Conservation (phyloP, 2,329 filamentous ascomycete genomes). For the Paraphaeosphaeria minitans region DNA sequence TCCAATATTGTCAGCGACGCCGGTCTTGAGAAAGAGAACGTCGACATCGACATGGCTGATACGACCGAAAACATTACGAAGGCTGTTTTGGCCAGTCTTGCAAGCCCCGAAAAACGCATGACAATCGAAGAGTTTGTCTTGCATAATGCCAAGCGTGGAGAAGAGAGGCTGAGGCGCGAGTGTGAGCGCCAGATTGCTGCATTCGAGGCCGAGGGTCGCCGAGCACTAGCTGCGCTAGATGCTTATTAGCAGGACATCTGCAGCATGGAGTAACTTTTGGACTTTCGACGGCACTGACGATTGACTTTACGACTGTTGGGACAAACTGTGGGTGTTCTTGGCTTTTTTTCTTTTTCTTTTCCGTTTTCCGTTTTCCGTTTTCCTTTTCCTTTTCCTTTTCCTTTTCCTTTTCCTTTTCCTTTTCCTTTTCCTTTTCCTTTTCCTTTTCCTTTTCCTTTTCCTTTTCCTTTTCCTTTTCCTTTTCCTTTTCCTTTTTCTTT, state of each 20-base stretch:
- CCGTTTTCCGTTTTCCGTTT: too few relatives aligned
- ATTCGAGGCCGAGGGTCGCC: slow-evolving; percentile 82
- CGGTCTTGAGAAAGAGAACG: slow-evolving; percentile 38
- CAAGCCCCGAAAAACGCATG: slow-evolving; percentile 82
- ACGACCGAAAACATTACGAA: slow-evolving; percentile 51
- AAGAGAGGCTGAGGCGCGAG: slow-evolving; percentile 76
- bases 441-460: neutral
- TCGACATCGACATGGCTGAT: slow-evolving; percentile 17
- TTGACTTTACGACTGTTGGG: slow-evolving; percentile 17
- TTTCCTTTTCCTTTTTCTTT: neutral
- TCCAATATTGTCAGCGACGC: slow-evolving; percentile 37
- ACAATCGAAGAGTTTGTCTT: slow-evolving; percentile 92
- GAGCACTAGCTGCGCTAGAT: slow-evolving; percentile 78
- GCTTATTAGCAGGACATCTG: slow-evolving; percentile 35
- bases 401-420: neutral
- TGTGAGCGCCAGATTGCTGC: slow-evolving; percentile 81
- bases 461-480: neutral
- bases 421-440: neutral
- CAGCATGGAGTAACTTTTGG: slow-evolving; percentile 7
- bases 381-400: neutral
- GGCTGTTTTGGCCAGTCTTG: slow-evolving; percentile 64
- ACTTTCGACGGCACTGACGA: slow-evolving; percentile 13
- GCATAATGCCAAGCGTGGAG: slow-evolving; percentile 78
- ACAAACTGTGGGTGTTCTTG: slow-evolving; percentile 7
- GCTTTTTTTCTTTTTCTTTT: neutral